These are phyloP conservation scores for Acacia confusa DNA, from an alignment of 306 rosid genomes.

Conservation along the genomic window DNA sequence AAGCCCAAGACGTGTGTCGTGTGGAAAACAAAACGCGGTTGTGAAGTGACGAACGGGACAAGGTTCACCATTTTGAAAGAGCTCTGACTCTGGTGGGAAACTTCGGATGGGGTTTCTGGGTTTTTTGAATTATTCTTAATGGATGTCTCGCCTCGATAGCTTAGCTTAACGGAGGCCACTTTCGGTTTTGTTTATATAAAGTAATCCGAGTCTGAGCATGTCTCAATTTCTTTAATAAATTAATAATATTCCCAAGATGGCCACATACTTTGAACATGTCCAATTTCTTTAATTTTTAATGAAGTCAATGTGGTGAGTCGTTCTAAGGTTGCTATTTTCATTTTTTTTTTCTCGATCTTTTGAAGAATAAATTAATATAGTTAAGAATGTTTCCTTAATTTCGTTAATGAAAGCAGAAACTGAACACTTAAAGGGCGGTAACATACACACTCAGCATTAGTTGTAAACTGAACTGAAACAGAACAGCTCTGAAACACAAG, in stretches of 20 bases:
- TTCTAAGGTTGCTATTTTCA: neutral
- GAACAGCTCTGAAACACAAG: neutral
- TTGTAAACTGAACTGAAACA: neutral
- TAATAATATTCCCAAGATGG: conserved; percentile 1
- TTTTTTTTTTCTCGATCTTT: neutral
- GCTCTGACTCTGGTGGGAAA: conserved; percentile 27
- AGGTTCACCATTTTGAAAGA: conserved; percentile 16
- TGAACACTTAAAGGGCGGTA: neutral
- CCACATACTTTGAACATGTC: conserved; percentile 27
- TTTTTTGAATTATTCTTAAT: conserved; percentile 17
- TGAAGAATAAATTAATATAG: neutral
- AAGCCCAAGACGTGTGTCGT: conserved; percentile 9
- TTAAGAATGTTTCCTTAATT: neutral
- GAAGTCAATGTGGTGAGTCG: neutral
- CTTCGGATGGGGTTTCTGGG: conserved; percentile 36
- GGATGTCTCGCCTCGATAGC: conserved; percentile 28
- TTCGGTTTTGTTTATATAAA: conserved; percentile 12
- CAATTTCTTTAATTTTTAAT: neutral
- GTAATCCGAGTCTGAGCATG: conserved; percentile 42
- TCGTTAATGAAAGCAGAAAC: neutral
- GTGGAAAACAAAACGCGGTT: conserved; percentile 47
- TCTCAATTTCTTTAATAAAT: conserved; percentile 27
- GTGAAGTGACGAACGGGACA: neutral
- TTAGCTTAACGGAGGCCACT: conserved; percentile 17
- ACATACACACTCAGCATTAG: neutral